Evolutionary conservation across 495 filamentous ascomycete genomes (phyloP).

Genomic region (Aspergillus homomorphus): DNA sequence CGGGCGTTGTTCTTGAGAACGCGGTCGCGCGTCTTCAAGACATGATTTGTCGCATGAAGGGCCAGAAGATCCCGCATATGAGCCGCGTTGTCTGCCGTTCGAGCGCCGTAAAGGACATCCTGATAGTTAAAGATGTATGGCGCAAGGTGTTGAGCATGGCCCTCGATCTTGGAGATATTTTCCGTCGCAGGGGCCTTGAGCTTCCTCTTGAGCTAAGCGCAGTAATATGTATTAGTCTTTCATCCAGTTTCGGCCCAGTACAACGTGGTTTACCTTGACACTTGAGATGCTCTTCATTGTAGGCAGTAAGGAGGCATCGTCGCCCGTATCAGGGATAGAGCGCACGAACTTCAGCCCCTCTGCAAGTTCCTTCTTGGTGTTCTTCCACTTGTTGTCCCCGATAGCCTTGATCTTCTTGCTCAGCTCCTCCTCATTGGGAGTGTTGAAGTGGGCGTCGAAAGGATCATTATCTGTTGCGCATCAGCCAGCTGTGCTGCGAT

Average conservation of each 20-base stretch:
- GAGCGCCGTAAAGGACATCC: slow-evolving; percentile 74
- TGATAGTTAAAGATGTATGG: slow-evolving; percentile 65
- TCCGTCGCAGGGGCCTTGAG: slow-evolving; percentile 35
- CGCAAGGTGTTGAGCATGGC: slow-evolving; percentile 33
- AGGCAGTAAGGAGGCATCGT: slow-evolving; percentile 28
- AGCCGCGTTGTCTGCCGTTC: slow-evolving; percentile 61
- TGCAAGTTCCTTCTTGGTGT: slow-evolving; percentile 33
- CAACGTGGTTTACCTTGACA: slow-evolving; percentile 33
- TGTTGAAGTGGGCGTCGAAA: slow-evolving; percentile 76
- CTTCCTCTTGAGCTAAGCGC: slow-evolving; percentile 44
- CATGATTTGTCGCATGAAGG: slow-evolving; percentile 83
- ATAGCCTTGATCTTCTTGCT: slow-evolving; percentile 51
- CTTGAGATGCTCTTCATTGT: slow-evolving; percentile 36
- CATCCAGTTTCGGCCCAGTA: background rate
- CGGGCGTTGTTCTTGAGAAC: slow-evolving; percentile 89
- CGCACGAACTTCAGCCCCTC: slow-evolving; percentile 47
- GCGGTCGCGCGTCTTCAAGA: slow-evolving; percentile 88
- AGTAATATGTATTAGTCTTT: background rate
- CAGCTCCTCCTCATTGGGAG: slow-evolving; percentile 55
- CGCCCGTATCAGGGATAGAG: slow-evolving; percentile 37
- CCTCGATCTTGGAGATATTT: slow-evolving; percentile 32
- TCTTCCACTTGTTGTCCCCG: slow-evolving; percentile 56
- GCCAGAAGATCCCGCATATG: slow-evolving; percentile 69
- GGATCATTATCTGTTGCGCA: slow-evolving; percentile 54
- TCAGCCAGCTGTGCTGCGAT: slow-evolving; percentile 13